A percentile compares a stretch with the other conserved stretches of the same genome.
Evolutionary conservation across 2,329 filamentous ascomycete genomes (phyloP).

Genomic region (Alternaria dauci): DNA sequence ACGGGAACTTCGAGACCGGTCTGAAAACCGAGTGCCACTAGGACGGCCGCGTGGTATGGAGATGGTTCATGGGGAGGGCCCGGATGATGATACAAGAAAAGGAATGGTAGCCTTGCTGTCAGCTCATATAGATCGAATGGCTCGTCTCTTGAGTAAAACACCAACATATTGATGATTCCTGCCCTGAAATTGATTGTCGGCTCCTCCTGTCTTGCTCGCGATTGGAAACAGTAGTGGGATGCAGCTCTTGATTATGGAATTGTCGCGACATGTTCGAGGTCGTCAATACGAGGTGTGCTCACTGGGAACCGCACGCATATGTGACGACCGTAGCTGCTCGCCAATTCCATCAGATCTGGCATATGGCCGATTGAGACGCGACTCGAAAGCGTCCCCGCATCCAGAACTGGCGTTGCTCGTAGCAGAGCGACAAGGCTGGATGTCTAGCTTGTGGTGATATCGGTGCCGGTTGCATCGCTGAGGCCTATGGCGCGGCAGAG

Average conservation of each 20-base stretch:
- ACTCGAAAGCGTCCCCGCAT: not conserved
- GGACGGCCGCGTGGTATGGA: constrained; percentile 3
- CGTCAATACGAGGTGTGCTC: not conserved
- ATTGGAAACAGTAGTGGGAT: not conserved
- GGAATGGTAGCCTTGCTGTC: not conserved
- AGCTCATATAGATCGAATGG: not conserved
- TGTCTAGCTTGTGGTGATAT: not conserved
- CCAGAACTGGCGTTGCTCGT: not conserved
- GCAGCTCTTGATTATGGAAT: not conserved
- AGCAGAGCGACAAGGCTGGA: not conserved
- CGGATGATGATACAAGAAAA: constrained; percentile 1
- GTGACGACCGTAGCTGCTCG: not conserved
- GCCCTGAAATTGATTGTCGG: not conserved
- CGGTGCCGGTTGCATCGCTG: not conserved
- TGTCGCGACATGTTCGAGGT: not conserved
- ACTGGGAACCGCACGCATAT: not conserved
- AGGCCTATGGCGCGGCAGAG: constrained; percentile 1
- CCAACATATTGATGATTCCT: not conserved
- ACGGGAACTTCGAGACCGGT: constrained; percentile 9
- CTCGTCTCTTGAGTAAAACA: not conserved
- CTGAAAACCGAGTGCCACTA: not conserved
- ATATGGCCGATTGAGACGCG: not conserved
- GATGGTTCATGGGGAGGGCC: constrained; percentile 1
- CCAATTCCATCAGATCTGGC: not conserved
- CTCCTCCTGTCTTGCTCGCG: not conserved